Percentiles rank a stretch among this genome's conserved stretches.
phyloP scores from a whole-genome alignment of 108 stramenopile genomes.

The Pseudonitzschia multiseries region DNA sequence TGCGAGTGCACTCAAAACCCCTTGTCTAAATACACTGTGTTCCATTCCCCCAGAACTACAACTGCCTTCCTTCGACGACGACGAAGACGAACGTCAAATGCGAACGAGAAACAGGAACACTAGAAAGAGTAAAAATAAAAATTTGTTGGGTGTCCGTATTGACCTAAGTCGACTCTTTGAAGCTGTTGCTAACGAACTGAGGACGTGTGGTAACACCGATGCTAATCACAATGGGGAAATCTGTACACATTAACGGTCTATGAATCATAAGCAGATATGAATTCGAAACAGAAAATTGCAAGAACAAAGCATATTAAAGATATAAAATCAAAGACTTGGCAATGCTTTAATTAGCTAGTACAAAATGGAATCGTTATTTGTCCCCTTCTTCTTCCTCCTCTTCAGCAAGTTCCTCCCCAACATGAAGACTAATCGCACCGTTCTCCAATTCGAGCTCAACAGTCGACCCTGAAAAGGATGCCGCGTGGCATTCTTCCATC shows the following conservation, averaged over 20 bases:
- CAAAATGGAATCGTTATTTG: too few relatives aligned
- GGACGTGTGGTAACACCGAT: too few relatives aligned
- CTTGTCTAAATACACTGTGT: neutral
- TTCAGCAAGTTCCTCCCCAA: slow-evolving; percentile 50
- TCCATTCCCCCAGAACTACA: neutral
- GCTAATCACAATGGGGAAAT: too few relatives aligned
- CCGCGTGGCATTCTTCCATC: slow-evolving; percentile 64
- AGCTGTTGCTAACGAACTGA: neutral
- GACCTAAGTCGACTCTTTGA: neutral
- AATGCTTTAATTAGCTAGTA: too few relatives aligned
- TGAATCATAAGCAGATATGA: too few relatives aligned
- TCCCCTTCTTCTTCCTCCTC: slow-evolving; percentile 22
- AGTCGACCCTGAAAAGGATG: slow-evolving; percentile 30
- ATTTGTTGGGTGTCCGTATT: neutral
- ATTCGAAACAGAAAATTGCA: too few relatives aligned
- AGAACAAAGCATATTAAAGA: too few relatives aligned
- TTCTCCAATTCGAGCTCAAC: slow-evolving; percentile 42
- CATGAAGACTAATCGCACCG: slow-evolving; percentile 47
- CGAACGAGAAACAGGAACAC: neutral
- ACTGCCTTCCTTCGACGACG: neutral
- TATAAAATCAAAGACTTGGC: too few relatives aligned
- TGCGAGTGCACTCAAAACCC: neutral
- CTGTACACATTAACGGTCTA: too few relatives aligned
- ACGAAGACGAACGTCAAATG: neutral
- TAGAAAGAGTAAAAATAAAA: neutral